A percentile compares a stretch with the other conserved stretches of the same genome.
phyloP scores from a whole-genome alignment of 2,329 filamentous ascomycete species.

The Fusarium solani-melongenae region DNA sequence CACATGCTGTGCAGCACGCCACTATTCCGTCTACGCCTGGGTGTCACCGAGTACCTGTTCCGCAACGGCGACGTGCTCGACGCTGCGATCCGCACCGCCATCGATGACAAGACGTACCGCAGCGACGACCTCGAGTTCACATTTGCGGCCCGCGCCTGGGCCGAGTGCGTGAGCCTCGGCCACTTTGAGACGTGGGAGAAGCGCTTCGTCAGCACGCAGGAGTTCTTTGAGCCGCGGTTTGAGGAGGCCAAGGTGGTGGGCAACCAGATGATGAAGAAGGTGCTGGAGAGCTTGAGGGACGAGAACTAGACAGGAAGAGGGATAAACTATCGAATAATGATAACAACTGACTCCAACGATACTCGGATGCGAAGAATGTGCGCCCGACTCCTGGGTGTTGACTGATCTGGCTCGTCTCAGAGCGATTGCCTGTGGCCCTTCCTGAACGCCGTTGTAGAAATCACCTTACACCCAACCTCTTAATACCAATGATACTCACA shows the following conservation, averaged over 20 bases:
- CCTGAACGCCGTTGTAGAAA: neutral
- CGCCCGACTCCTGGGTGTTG: conserved; percentile 13
- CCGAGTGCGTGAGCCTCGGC: conserved; percentile 88
- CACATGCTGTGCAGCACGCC: conserved; percentile 99
- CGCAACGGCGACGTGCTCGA: conserved; percentile 83
- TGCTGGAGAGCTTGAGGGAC: conserved; percentile 79
- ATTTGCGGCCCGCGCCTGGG: conserved; percentile 96
- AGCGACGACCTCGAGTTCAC: conserved; percentile 97
- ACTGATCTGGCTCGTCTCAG: neutral
- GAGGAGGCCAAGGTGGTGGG: conserved; percentile 87
- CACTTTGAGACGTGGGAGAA: conserved; percentile 94
- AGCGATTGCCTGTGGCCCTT: neutral
- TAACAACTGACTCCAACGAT: conserved; percentile 3
- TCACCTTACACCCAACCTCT: neutral
- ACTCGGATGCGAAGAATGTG: conserved; percentile 1
- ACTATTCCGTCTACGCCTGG: conserved; percentile 94
- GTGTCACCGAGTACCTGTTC: conserved; percentile 97
- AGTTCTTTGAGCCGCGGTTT: conserved; percentile 92
- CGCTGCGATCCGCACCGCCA: conserved; percentile 84
- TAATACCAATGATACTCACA: neutral
- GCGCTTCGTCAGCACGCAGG: conserved; percentile 89
- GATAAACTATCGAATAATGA: neutral
- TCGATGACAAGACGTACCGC: conserved; percentile 92
- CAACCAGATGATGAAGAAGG: conserved; percentile 97
- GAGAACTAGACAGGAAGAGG: conserved; percentile 13